phyloP scores from a whole-genome alignment of 2,329 filamentous ascomycete species.

The Beauveria varroae region DNA sequence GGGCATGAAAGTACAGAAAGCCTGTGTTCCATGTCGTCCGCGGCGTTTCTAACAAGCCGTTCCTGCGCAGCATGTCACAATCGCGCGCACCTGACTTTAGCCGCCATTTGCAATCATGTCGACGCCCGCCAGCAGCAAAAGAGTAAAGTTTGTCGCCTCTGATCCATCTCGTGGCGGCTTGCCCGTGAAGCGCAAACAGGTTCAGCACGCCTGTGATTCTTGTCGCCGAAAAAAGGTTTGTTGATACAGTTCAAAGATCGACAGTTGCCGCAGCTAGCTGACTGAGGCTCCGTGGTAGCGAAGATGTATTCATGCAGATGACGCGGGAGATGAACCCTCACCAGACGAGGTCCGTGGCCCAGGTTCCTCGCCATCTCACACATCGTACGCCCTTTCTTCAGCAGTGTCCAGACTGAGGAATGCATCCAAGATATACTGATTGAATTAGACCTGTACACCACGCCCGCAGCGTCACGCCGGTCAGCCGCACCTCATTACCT shows the following conservation, averaged over 20 bases:
- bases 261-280: neutral
- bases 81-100: neutral
- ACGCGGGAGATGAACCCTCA: slow-evolving; percentile 22
- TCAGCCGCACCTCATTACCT: neutral
- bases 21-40: neutral
- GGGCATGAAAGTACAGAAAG: neutral
- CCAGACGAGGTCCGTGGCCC: slow-evolving; percentile 20
- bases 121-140: slow-evolving; percentile 11
- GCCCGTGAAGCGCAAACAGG: slow-evolving; percentile 52
- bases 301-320: slow-evolving; percentile 36
- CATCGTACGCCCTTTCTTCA: slow-evolving; percentile 18
- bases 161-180: slow-evolving; percentile 42
- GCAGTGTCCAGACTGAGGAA: too few species aligned
- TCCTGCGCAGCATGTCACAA: neutral
- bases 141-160: slow-evolving; percentile 50
- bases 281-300: slow-evolving; percentile 23
- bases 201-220: slow-evolving; percentile 47
- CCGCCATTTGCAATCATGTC: slow-evolving; percentile 2
- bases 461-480: slow-evolving; percentile 7
- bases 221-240: slow-evolving; percentile 49
- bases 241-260: too few species aligned
- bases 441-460: neutral
- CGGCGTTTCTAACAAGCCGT: neutral
- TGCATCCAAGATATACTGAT: neutral
- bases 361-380: slow-evolving; percentile 22